Evolutionary conservation across 768 basidiomycete species (phyloP), one percentile per base, ranked within the genome.

Genomic region (Hericium coralloides): DNA sequence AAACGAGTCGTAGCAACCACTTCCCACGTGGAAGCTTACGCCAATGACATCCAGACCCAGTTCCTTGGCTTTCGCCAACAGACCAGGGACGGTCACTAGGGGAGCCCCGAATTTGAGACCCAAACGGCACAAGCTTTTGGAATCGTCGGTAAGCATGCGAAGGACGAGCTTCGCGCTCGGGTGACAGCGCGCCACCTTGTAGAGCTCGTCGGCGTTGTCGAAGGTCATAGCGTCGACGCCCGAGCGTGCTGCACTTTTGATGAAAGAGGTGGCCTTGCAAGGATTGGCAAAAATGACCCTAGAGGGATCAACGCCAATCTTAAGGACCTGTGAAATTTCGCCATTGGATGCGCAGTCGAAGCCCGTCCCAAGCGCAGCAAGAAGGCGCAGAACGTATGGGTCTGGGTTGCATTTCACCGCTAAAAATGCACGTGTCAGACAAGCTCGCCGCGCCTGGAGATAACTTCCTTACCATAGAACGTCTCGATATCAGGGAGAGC

Each of bases 341-440:
- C 87, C 84, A 63, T 91, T 88, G 39, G 95, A 98, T 15, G 97
- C 97, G 65, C 97, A 98, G 71, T 99, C 97, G 73, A 99, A 99
- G 15, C 94, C 94, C 1, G 90, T 76, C 25, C 97, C 97, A 51
- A 98, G 74, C 31, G 91, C 83, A 17, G 92, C 91, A 43, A 99
- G 82, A 52, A 99, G 80, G 58, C 93, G 86, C 52, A 98, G 77
- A 57, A 99, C 85, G 66, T 92, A 92, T 3, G 94, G 93, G 66
- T 98, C 95, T 20, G 97, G 95, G 75, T 99, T 99, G 74, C 93
- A 97, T 75, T 99, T 99, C 67, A 98, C 84, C 58, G 97, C 93
- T 93, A 60, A 48, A 31, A 17, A 59, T 52, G 63, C 51, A 60
- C 68, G 59, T 68, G 66, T 49, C 68, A 67, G 43, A 63, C 97